Base-by-base conservation (phyloP, 2,329 filamentous ascomycete genomes). In the Leptographium wingfieldii region DNA sequence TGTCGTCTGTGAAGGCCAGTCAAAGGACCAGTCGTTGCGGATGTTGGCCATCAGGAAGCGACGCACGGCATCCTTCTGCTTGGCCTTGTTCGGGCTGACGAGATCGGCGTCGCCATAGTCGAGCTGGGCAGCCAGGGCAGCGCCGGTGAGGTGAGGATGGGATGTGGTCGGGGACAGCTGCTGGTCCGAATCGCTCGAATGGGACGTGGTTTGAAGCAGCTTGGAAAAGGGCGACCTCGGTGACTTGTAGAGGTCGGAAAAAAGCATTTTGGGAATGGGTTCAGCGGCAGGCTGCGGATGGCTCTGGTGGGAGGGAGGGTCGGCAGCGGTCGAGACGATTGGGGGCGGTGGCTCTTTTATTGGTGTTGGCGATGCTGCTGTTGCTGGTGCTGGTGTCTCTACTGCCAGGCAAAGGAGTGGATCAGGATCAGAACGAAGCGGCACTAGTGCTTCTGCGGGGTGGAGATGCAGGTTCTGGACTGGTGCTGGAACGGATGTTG, bases 11-110 rank as follows among this genome's bases (percentile, higher is more conserved):
- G 72, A 73, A 1, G 80, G 79, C 82, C 82, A 85, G 40, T 72
- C 65, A 66, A 84, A 86, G 0, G 73, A 71, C 84, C 83, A 87
- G 66, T 85, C 82, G 62, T 76, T 77, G 62, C 76, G 78, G 49
- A 86, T 73, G 64, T 77, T 81, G 27, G 77, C 74, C 3, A 73
- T 70, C 1, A 87, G 71, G 64, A 79, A 80, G 57, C 74, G 77
- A 66, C 75, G 80, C 43, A 86, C 78, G 14, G 83, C 83, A 49
- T 83, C 80, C 67, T 85, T 86, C 65, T 84, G 81, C 71, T 79
- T 83, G 31, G 70, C 63, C 68, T 85, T 85, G 68, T 86, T 83
- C 66, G 76, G 79, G 68, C 80, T 84, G 56, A 83, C 70, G 6
- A 86, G 74, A 67, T 86, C 83, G 25, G 80, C 76, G 62, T 85